Evolutionary conservation across 495 filamentous ascomycete genomes (phyloP), one percentile per base, ranked within the genome.

Genomic region (Tuber microsphaerosporum): DNA sequence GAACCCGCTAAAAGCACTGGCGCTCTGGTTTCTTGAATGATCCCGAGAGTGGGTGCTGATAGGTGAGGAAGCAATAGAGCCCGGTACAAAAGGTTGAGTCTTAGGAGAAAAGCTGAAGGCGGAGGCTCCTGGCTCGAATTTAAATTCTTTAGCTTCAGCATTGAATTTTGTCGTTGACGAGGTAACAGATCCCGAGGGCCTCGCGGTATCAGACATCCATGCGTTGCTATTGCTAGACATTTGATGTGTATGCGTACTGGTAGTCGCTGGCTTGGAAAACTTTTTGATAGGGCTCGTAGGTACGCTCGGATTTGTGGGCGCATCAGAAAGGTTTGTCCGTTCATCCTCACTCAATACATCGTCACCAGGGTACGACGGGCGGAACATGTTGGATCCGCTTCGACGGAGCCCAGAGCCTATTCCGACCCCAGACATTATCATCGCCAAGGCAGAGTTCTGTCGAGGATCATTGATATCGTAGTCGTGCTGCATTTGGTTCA

Each of bases 121-220:
- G 26, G 73, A 7, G 17, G 79, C n/a, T 72, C 61, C 22, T 7
- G 92, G 92, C 75, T 95, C 90, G 82, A 92, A 91, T 77, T 90
- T 92, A 83, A 97, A 97, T 80, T 94, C 93, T 71, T 92, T 91
- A 0, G 95, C 94, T 73, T 89, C 90, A 56, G 94, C 92, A 77
- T 99, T 97, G 70, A 97, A 86, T 75, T 89, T 85, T 3, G 84
- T 82, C 84, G 86, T 81, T 92, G 91, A 76, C 85, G 87, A 69
- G 79, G 76, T 71, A 76, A 85, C 72, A 71, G 74, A 78, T 45
- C 71, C 72, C 56, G 75, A 71, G 22, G 69, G 70, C 48, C 75
- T 77, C 19, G 75, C 75, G 61, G 56, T 73, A 68, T 79, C 79
- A 7, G 73, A 77, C 76, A 73, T 79, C 78, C 82, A 83, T 44